A percentile compares a stretch with the other conserved stretches of the same genome.
Conservation (phyloP, 768 basidiomycete species). For the Podaxis carcinomalis region DNA sequence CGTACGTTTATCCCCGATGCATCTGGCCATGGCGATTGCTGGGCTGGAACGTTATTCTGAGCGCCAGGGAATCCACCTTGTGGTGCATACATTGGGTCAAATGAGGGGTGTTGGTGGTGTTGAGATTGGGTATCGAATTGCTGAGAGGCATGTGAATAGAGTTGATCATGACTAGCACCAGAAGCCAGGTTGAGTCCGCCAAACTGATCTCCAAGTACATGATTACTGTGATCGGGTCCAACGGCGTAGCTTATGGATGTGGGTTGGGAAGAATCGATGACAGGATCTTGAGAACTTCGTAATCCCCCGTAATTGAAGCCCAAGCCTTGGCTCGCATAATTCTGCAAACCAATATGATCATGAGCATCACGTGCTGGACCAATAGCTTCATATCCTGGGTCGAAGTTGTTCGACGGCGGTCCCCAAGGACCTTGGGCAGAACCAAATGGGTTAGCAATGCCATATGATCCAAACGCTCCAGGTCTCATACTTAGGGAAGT, state of each 20-base stretch:
- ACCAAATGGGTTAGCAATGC: constrained; percentile 12
- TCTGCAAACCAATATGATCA: constrained; percentile 7
- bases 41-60: constrained; percentile 1
- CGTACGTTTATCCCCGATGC: constrained; percentile 21
- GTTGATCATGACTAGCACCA: background rate
- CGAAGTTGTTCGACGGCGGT: constrained; percentile 3
- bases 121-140: background rate
- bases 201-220: background rate
- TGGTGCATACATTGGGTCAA: background rate
- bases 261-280: background rate
- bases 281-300: constrained; percentile 4
- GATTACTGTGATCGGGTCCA: background rate
- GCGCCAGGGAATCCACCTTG: background rate
- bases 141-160: background rate
- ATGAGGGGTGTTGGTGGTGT: background rate
- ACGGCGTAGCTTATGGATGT: background rate
- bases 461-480: background rate
- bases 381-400: constrained; percentile 1
- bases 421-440: constrained; percentile 13
- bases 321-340: background rate
- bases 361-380: background rate
- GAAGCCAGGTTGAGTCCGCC: constrained; percentile 3
- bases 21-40: constrained; percentile 34
- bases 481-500: constrained; percentile 17
- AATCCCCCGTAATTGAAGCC: constrained; percentile 3